A percentile compares a stretch with the other conserved stretches of the same genome.
Conservation (phyloP, 306 rosid species). For the Begonia peltatifolia region DNA sequence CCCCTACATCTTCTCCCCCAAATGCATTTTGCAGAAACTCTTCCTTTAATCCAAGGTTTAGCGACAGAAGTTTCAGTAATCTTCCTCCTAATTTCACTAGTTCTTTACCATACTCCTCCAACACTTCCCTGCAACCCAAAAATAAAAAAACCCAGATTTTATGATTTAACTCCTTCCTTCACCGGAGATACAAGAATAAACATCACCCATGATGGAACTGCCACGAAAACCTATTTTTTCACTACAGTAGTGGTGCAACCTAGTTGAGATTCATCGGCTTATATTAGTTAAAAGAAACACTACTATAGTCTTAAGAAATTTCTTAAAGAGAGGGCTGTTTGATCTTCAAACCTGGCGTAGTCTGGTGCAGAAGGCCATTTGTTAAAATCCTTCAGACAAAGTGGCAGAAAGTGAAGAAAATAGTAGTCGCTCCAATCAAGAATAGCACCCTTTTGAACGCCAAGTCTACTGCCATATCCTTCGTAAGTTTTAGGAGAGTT, state of each 20-base stretch:
- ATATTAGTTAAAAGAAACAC: no score
- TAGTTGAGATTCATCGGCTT: no score
- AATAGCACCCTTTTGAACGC: constrained; percentile 60
- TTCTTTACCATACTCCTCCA: constrained; percentile 78
- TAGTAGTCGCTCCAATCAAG: constrained; percentile 91
- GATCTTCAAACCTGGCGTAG: constrained; percentile 14
- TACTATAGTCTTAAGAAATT: no score
- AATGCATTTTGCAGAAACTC: constrained; percentile 36
- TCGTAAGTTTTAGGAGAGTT: constrained; percentile 73
- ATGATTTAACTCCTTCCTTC: no score
- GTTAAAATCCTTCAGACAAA: constrained; percentile 31
- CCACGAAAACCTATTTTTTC: no score
- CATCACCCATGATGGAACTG: no score
- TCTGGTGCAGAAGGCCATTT: constrained; percentile 55
- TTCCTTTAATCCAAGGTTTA: constrained; percentile 48
- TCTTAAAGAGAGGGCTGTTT: neutral
- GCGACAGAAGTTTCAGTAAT: constrained; percentile 43
- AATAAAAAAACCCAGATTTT: no score
- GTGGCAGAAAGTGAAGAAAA: constrained; percentile 62
- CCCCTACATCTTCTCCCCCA: constrained; percentile 70
- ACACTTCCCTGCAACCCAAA: constrained; percentile 31
- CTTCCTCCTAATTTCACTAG: constrained; percentile 55
- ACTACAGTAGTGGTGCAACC: no score
- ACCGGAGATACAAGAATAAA: no score
- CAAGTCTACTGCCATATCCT: constrained; percentile 80